Percentiles rank a stretch among this genome's conserved stretches.
phyloP scores from a whole-genome alignment of 495 filamentous ascomycete genomes.

The Aspergillus panamensis region DNA sequence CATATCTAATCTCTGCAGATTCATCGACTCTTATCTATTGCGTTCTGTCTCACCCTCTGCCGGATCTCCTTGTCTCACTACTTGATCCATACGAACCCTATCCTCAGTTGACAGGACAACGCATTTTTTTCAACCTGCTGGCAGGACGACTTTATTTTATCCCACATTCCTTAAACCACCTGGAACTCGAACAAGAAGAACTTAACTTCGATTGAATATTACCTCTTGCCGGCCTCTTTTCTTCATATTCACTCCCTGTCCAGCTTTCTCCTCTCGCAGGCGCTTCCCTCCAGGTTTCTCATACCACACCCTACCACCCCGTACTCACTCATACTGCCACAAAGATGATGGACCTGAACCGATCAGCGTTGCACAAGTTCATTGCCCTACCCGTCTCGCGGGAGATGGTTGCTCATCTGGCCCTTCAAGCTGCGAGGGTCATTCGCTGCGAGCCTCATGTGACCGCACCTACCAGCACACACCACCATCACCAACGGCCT shows the following conservation, averaged over 20 bases:
- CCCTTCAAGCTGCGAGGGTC: constrained; percentile 75
- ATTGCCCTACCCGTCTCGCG: constrained; percentile 74
- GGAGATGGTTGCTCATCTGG: constrained; percentile 84
- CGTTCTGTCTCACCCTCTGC: constrained; percentile 21
- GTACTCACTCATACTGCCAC: background rate
- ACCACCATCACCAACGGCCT: constrained; percentile 3
- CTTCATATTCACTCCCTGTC: constrained; percentile 14
- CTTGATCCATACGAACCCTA: constrained; percentile 24
- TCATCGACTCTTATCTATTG: constrained; percentile 9
- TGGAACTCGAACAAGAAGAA: no score
- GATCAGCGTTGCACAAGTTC: constrained; percentile 85
- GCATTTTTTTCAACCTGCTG: constrained; percentile 37
- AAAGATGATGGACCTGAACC: constrained; percentile 52
- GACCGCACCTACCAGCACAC: constrained; percentile 23
- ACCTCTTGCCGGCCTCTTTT: constrained; percentile 11
- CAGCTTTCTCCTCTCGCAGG: constrained; percentile 10
- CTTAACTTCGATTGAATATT: constrained; percentile 9
- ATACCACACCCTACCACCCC: constrained; percentile 8
- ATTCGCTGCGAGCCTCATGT: constrained; percentile 78
- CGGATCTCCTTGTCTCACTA: constrained; percentile 32
- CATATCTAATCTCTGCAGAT: constrained; percentile 1
- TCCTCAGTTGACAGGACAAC: constrained; percentile 48
- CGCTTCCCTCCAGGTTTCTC: background rate
- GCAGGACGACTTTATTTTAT: constrained; percentile 36
- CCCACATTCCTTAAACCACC: constrained; percentile 26